Base-by-base conservation (phyloP, 352 stramenopile genomes). In the Phytophthora hibernalis region DNA sequence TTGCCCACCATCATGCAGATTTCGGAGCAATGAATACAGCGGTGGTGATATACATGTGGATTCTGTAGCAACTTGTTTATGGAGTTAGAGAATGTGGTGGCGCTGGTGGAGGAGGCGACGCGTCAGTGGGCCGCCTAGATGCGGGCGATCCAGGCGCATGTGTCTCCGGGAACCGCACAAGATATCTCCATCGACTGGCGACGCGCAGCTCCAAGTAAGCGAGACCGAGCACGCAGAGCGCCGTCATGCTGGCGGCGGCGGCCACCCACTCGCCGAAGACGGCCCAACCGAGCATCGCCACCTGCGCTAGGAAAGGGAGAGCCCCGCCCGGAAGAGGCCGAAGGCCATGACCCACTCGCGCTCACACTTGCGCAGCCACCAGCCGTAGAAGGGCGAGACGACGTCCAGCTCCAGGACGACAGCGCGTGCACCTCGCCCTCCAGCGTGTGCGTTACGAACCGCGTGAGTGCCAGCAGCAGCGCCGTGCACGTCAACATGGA, bases 291-390 rank as follows among this genome's bases (percentile, higher is more conserved):
- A 80, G 72, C n/a, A 92, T 31, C 5, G 26, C 26, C 26, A 31
- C 26, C 26, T 80, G 73, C 9, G 89, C 56, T 11, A 92, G 9
- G 26, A 31, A 31, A 31, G 2, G n/a, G n/a, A n/a, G n/a, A n/a
- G n/a, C n/a, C n/a, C n/a, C n/a, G n/a, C n/a, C n/a, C n/a, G n/a
- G n/a, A n/a, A n/a, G n/a, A n/a, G n/a, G n/a, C n/a, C n/a, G n/a
- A n/a, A n/a, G n/a, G n/a, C n/a, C n/a, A n/a, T n/a, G n/a, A n/a
- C n/a, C n/a, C n/a, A n/a, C n/a, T n/a, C 83, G 64, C 70, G 76
- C 61, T 91, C 83, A 61, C 85, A 92, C 43, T 82, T 83, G 60
- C 61, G 70, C 21, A 91, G 71, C 85, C 85, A 93, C 80, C 82
- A 93, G 9, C 68, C 71, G 62, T 87, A 31, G 51, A 93, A 93